Conservation (phyloP, 2,329 filamentous ascomycete species). For the Colletotrichum lentis region DNA sequence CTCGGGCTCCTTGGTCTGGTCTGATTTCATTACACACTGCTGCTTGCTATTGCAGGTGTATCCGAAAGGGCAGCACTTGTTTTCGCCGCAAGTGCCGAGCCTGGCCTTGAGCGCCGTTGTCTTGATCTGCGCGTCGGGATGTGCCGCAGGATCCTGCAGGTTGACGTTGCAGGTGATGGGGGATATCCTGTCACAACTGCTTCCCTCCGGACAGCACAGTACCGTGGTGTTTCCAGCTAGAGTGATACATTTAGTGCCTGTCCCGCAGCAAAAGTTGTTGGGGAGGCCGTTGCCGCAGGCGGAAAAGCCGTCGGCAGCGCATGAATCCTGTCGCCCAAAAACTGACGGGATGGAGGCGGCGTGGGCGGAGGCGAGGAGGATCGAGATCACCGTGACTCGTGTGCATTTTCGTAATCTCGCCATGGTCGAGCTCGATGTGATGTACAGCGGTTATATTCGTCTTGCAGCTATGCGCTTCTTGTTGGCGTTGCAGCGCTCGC, state of each 20-base stretch:
- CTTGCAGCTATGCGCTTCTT: conserved; percentile 13
- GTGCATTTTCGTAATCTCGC: conserved; percentile 44
- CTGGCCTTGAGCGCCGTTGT: conserved; percentile 67
- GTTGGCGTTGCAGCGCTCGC: conserved; percentile 4
- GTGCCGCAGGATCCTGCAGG: conserved; percentile 65
- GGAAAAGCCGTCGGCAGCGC: conserved; percentile 58
- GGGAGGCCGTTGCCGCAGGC: conserved; percentile 67
- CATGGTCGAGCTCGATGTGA: conserved; percentile 40
- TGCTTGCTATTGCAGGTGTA: conserved; percentile 65
- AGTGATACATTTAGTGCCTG: conserved; percentile 61
- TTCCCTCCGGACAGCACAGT: conserved; percentile 71
- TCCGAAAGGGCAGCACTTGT: conserved; percentile 74
- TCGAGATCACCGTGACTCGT: conserved; percentile 51
- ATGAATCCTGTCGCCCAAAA: conserved; percentile 58
- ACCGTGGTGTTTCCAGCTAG: conserved; percentile 72
- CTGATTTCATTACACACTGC: conserved; percentile 60
- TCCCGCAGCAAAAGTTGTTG: conserved; percentile 71
- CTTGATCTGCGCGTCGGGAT: conserved; percentile 70
- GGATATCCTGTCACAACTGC: conserved; percentile 67
- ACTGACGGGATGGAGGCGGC: conserved; percentile 52
- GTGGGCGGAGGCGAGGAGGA: conserved; percentile 48
- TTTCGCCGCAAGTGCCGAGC: conserved; percentile 64
- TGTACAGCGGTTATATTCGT: background rate
- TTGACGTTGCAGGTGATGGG: conserved; percentile 71
- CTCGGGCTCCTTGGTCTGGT: conserved; percentile 55